Percentiles rank a stretch among this genome's conserved stretches.
Conservation (phyloP, 2,329 filamentous ascomycete genomes). For the Ascochyta pisi region DNA sequence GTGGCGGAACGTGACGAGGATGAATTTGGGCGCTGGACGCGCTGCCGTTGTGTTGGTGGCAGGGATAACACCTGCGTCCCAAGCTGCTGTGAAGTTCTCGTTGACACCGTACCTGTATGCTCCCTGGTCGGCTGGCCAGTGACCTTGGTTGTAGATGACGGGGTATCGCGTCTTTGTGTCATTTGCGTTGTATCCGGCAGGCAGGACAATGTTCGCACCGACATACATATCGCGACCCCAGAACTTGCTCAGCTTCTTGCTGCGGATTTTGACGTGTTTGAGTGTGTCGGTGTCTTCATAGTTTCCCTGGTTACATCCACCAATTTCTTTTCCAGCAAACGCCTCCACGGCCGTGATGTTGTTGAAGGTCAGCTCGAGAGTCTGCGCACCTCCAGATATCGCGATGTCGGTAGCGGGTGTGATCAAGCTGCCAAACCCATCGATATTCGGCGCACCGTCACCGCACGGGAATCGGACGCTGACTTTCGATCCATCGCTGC, state of each 20-base stretch:
- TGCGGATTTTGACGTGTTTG: constrained; percentile 50
- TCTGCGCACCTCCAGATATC: constrained; percentile 39
- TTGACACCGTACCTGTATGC: constrained; percentile 30
- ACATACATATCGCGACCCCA: constrained; percentile 48
- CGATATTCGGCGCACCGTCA: constrained; percentile 41
- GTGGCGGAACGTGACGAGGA: constrained; percentile 49
- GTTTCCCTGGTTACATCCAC: constrained; percentile 50
- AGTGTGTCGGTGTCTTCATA: constrained; percentile 44
- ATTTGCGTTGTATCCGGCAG: constrained; percentile 42
- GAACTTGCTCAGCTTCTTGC: constrained; percentile 45
- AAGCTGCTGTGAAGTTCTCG: constrained; percentile 30
- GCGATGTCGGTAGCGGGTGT: constrained; percentile 34
- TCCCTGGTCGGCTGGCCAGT: constrained; percentile 39
- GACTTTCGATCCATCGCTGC: constrained; percentile 48
- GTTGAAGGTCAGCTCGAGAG: constrained; percentile 41
- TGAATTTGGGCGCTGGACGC: constrained; percentile 45
- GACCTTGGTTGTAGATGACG: constrained; percentile 46
- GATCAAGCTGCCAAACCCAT: constrained; percentile 41
- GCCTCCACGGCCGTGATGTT: constrained; percentile 30
- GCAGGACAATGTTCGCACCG: constrained; percentile 48
- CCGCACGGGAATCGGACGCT: constrained; percentile 48
- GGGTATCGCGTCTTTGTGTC: constrained; percentile 44
- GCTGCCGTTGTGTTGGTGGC: constrained; percentile 31
- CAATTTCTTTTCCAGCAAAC: constrained; percentile 46
- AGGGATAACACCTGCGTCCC: constrained; percentile 43